Percentiles rank a stretch among this genome's conserved stretches.
Evolutionary conservation across 257 asterid genomes (phyloP).

Genomic region (Linderniella brevidens): DNA sequence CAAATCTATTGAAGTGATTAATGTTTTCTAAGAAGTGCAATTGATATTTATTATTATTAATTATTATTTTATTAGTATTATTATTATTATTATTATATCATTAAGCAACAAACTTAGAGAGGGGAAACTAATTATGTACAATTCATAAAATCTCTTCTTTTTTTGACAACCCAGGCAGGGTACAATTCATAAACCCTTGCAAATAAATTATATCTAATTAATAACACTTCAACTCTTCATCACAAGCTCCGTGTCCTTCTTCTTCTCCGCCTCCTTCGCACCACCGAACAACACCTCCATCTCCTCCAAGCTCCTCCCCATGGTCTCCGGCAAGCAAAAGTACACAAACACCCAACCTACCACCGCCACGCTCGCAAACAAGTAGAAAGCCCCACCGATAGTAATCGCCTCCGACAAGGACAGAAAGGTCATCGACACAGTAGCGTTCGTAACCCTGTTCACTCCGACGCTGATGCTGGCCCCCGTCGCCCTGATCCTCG

Average conservation of each 20-base stretch:
- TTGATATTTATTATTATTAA: no score
- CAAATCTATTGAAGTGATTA: no score
- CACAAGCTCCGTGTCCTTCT: background rate
- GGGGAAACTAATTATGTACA: no score
- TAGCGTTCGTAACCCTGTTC: slow-evolving; percentile 61
- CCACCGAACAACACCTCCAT: slow-evolving; percentile 39
- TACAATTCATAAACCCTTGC: no score
- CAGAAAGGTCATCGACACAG: slow-evolving; percentile 49
- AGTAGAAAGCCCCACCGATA: slow-evolving; percentile 38
- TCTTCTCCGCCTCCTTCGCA: background rate
- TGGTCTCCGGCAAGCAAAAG: slow-evolving; percentile 55
- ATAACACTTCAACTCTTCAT: background rate
- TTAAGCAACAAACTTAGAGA: no score
- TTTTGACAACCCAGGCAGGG: no score
- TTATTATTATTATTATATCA: no score
- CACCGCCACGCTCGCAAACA: slow-evolving; percentile 31
- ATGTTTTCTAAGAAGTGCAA: no score
- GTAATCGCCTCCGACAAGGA: slow-evolving; percentile 40
- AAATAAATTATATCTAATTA: no score
- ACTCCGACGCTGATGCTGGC: slow-evolving; percentile 48
- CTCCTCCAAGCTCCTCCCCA: slow-evolving; percentile 49
- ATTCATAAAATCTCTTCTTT: no score
- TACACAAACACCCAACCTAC: slow-evolving; percentile 43
- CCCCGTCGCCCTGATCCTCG: slow-evolving; percentile 44
- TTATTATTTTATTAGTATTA: no score